Percentiles rank a stretch among this genome's conserved stretches.
Evolutionary conservation across 345 rosid species (phyloP).

Genomic region (Durio zibethinus): DNA sequence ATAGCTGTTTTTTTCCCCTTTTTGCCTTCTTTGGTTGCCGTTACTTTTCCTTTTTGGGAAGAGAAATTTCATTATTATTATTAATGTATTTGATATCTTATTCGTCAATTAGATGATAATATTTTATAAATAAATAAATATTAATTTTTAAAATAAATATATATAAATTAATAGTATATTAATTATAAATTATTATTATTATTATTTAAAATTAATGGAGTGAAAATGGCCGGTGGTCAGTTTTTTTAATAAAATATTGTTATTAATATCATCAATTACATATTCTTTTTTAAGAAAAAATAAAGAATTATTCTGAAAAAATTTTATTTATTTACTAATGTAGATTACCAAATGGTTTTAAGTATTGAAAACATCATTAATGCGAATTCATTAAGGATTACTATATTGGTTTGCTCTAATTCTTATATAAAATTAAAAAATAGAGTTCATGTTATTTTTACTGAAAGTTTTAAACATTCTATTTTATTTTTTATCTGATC

Average conservation of each 20-base stretch:
- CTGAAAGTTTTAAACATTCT: not conserved
- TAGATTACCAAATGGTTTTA: not conserved
- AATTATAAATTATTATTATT: not conserved
- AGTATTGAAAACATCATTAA: not conserved
- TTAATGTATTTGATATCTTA: too few relatives aligned
- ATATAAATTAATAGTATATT: too few relatives aligned
- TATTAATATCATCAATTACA: not conserved
- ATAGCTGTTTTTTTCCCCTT: too few relatives aligned
- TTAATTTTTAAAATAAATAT: too few relatives aligned
- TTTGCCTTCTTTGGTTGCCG: slow-evolving; percentile 7
- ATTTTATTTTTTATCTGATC: not conserved
- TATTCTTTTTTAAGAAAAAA: not conserved
- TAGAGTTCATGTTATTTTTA: not conserved
- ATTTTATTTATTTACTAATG: not conserved
- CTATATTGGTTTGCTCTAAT: not conserved
- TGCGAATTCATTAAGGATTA: not conserved
- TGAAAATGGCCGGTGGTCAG: not conserved
- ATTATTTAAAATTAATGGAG: not conserved
- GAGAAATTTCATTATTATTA: too few relatives aligned
- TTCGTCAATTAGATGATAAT: too few relatives aligned
- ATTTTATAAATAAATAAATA: too few relatives aligned
- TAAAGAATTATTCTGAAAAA: not conserved
- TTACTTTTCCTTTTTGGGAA: slow-evolving; percentile 10
- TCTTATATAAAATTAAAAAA: not conserved
- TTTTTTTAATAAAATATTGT: not conserved